A percentile compares a stretch with the other conserved stretches of the same genome.
These are phyloP conservation scores for Emericellopsis terricola DNA, from an alignment of 495 filamentous ascomycete species.

Conservation along the genomic window DNA sequence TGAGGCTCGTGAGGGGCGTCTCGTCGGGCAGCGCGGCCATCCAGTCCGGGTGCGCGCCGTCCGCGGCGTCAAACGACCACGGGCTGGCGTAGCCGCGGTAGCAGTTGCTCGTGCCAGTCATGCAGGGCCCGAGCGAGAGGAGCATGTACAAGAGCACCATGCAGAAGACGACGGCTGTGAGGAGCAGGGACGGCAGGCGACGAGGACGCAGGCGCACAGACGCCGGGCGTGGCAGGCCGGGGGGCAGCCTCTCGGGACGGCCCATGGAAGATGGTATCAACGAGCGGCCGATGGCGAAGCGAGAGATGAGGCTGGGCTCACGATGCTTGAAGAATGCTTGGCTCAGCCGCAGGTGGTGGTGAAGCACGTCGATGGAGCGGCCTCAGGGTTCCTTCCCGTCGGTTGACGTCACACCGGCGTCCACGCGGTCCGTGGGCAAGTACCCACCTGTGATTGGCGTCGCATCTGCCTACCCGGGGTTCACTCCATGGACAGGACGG, in stretches of 20 bases:
- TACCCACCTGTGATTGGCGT: too few species aligned
- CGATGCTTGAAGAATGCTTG: too few species aligned
- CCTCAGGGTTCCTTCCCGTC: too few species aligned
- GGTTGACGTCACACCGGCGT: too few species aligned
- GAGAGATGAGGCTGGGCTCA: too few species aligned
- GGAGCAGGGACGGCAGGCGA: neutral
- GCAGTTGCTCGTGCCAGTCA: neutral
- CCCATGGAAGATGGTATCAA: neutral
- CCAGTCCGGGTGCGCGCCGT: constrained; percentile 24
- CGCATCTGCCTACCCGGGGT: too few species aligned
- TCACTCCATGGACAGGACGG: too few species aligned
- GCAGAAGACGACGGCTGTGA: neutral
- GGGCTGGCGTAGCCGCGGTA: constrained; percentile 3
- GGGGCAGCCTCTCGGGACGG: too few species aligned
- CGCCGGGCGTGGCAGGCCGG: neutral
- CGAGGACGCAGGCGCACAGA: neutral
- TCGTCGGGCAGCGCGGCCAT: constrained; percentile 46
- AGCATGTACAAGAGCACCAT: constrained; percentile 1
- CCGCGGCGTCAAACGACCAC: neutral
- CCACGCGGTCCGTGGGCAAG: too few species aligned
- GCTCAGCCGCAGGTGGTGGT: too few species aligned
- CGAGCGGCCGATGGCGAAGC: neutral
- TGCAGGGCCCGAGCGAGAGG: constrained; percentile 1
- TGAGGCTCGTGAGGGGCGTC: constrained; percentile 50
- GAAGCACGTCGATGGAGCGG: too few species aligned